A percentile compares a stretch with the other conserved stretches of the same genome.
phyloP scores from a whole-genome alignment of 2,329 filamentous ascomycete species.

The Penicillium sp. region DNA sequence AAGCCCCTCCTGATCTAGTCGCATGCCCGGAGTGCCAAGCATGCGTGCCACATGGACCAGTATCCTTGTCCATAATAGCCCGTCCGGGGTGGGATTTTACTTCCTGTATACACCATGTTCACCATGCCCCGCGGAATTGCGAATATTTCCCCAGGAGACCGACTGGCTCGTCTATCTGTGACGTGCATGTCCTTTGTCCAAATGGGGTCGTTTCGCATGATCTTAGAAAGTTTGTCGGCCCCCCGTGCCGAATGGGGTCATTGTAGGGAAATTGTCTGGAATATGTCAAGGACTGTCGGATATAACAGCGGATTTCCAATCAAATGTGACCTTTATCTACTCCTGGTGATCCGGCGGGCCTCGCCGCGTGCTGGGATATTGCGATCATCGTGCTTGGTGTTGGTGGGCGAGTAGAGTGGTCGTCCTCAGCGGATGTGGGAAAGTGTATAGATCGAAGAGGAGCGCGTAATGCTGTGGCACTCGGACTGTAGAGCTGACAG shows the following conservation, averaged over 20 bases:
- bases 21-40: background rate
- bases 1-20: slow-evolving; percentile 3
- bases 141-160: background rate
- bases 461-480: background rate
- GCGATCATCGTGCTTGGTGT: slow-evolving; percentile 8
- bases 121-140: background rate
- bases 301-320: background rate
- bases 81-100: background rate
- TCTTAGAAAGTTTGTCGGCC: slow-evolving; percentile 11
- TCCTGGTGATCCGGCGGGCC: background rate
- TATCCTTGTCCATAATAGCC: background rate
- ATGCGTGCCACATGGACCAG: background rate
- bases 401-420: background rate
- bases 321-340: background rate
- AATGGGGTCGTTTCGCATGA: slow-evolving; percentile 21
- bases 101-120: background rate
- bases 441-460: background rate
- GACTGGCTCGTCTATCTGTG: slow-evolving; percentile 8
- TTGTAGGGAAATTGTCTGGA: slow-evolving; percentile 8
- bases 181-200: slow-evolving; percentile 6
- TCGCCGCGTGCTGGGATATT: background rate
- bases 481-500: background rate
- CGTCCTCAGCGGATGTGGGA: background rate
- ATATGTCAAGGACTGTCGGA: slow-evolving; percentile 6
- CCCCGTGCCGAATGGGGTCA: slow-evolving; percentile 2